A percentile compares a stretch with the other conserved stretches of the same genome.
Evolutionary conservation across 768 basidiomycete species (phyloP).

Genomic region (Termitomyces sp.): DNA sequence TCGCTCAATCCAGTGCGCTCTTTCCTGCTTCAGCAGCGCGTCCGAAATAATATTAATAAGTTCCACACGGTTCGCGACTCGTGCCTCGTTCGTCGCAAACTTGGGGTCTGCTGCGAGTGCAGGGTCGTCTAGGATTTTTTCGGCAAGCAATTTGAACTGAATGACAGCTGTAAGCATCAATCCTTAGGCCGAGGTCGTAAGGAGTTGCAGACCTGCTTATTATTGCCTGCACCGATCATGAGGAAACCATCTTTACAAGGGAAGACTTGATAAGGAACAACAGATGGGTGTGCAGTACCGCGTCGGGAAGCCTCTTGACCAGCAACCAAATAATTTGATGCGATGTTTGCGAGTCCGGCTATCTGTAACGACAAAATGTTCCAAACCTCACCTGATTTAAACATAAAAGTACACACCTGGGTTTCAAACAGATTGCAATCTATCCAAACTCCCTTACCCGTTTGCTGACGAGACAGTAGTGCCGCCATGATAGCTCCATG

Average conservation of each 20-base stretch:
- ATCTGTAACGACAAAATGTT: constrained; percentile 45
- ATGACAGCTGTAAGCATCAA: neutral
- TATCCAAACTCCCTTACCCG: constrained; percentile 86
- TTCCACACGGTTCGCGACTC: constrained; percentile 74
- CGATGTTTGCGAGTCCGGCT: constrained; percentile 89
- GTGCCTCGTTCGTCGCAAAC: constrained; percentile 71
- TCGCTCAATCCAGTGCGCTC: constrained; percentile 72
- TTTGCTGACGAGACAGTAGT: constrained; percentile 76
- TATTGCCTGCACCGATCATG: constrained; percentile 93
- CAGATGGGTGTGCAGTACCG: constrained; percentile 93
- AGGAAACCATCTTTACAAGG: constrained; percentile 83
- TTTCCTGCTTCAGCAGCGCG: constrained; percentile 51
- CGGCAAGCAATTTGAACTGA: constrained; percentile 70
- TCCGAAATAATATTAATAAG: constrained; percentile 69
- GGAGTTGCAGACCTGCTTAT: constrained; percentile 61
- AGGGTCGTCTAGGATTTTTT: constrained; percentile 60
- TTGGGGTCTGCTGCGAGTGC: constrained; percentile 57
- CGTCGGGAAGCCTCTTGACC: constrained; percentile 79
- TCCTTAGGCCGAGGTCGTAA: neutral
- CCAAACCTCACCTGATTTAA: neutral
- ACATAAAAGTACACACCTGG: constrained; percentile 50
- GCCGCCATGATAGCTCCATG: constrained; percentile 94
- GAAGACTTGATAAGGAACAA: constrained; percentile 93
- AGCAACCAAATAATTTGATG: constrained; percentile 88
- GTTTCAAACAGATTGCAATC: constrained; percentile 93